These are phyloP conservation scores for Rickenella mellea DNA, from an alignment of 768 basidiomycete species.

Conservation along the genomic window DNA sequence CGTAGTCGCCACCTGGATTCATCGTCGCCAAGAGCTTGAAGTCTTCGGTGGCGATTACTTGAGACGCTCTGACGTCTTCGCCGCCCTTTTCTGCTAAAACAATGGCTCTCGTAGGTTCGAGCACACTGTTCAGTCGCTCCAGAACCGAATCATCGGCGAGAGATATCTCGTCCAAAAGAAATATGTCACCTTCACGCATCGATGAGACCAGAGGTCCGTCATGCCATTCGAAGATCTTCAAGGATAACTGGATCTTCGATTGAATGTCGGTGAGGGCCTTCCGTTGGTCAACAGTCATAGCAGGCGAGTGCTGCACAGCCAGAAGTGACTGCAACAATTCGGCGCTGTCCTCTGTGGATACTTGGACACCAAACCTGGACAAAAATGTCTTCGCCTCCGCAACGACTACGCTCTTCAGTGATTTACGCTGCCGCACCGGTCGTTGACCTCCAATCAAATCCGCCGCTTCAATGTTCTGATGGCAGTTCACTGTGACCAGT, in stretches of 20 bases:
- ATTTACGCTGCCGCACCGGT: slow-evolving; percentile 69
- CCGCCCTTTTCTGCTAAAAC: slow-evolving; percentile 92
- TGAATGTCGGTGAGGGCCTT: slow-evolving; percentile 31
- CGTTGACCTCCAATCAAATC: slow-evolving; percentile 92
- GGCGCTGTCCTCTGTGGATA: slow-evolving; percentile 13
- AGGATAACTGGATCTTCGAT: slow-evolving; percentile 36
- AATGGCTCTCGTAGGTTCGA: slow-evolving; percentile 84
- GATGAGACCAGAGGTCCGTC: slow-evolving; percentile 94
- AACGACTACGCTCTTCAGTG: slow-evolving; percentile 39
- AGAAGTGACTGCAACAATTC: slow-evolving; percentile 12
- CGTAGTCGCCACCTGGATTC: slow-evolving; percentile 99
- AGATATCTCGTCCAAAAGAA: slow-evolving; percentile 94
- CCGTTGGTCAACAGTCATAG: slow-evolving; percentile 21
- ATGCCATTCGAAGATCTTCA: slow-evolving; percentile 93
- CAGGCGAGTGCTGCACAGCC: slow-evolving; percentile 6
- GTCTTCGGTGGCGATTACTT: slow-evolving; percentile 48
- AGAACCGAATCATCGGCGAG: slow-evolving; percentile 97
- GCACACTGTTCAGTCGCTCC: slow-evolving; percentile 91
- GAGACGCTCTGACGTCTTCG: slow-evolving; percentile 54
- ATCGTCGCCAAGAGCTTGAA: slow-evolving; percentile 96
- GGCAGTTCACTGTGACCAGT: slow-evolving; percentile 80
- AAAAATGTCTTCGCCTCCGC: slow-evolving; percentile 34
- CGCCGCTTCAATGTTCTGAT: slow-evolving; percentile 97
- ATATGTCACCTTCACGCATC: slow-evolving; percentile 77
- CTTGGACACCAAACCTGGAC: slow-evolving; percentile 27